Evolutionary conservation across 768 basidiomycete species (phyloP), one percentile per base, ranked within the genome.

Genomic region (Pisolithus orientalis): DNA sequence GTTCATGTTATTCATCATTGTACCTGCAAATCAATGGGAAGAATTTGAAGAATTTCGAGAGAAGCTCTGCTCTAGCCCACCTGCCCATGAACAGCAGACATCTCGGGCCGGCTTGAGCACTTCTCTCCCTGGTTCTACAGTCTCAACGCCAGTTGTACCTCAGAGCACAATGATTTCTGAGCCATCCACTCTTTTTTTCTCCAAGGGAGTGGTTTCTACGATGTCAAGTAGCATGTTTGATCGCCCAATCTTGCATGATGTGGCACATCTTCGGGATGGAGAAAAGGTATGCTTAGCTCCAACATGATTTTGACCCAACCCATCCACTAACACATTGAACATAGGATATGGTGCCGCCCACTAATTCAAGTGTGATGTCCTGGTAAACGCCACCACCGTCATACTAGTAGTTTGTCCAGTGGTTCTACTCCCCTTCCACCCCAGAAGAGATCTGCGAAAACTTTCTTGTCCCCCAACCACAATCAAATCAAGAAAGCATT

Each of bases 21-120:
- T 56, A 0, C 51, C 51, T 14, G 47, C 52, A 21, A 6, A 16
- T 3, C 54, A 56, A 17, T 56, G 54, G 54, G 21, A 24, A 21
- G 51, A 52, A 32, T 51, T 37, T 4, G 40, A 55, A 34, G 25
- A 24, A 2, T 55, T 44, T 37, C 14, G 21, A 8, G 34, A 39
- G 6, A 49, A 53, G 9, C 32, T 25, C 29, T 39, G 31, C 27
- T 31, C 32, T 24, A 16, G 25, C n/a, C 29, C 27, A 25, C 52
- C 39, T 38, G 14, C 45, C 6, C 4, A 28, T 24, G 6, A 13
- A 31, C 29, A 31, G 11, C 31, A 32, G 31, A 34, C 14, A 13
- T 34, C 32, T 34, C 32, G 5, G 32, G 32, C 32, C 32, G 14
- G 14, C 32, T 34, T 14, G 32, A 2, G 5, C 14, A 13, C 11